Evolutionary conservation across 345 rosid species (phyloP).

Genomic region (Kernera saxatilis): DNA sequence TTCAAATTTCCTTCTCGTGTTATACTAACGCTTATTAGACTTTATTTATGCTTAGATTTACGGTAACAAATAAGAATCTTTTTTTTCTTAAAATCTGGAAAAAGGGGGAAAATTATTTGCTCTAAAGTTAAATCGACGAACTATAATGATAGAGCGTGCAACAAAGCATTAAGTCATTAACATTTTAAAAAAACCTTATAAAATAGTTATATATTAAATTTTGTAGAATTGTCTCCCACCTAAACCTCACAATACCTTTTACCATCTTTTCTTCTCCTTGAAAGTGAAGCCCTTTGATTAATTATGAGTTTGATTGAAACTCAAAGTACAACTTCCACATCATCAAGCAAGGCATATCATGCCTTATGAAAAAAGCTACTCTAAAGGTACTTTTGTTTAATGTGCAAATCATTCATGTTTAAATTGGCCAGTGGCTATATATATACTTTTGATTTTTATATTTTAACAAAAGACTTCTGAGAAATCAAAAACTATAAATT

Average conservation of each 20-base stretch:
- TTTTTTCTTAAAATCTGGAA: background rate
- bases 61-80: background rate
- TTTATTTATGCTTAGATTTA: conserved; percentile 2
- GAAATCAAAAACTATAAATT: no score
- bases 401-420: background rate
- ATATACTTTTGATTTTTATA: no score
- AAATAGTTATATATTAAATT: background rate
- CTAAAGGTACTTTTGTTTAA: background rate
- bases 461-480: no score
- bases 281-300: conserved; percentile 3
- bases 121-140: background rate
- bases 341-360: background rate
- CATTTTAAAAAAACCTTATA: background rate
- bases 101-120: conserved; percentile 5
- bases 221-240: conserved; percentile 4
- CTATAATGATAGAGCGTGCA: conserved; percentile 6
- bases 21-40: background rate
- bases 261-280: conserved; percentile 13
- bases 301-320: background rate
- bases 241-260: conserved; percentile 7
- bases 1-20: background rate
- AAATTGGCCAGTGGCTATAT: no score
- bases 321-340: conserved; percentile 1
- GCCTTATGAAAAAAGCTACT: background rate
- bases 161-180: background rate